These are phyloP conservation scores for Suhomyces chickasaworum DNA, from an alignment of 1,139 yeast species.

Conservation along the genomic window DNA sequence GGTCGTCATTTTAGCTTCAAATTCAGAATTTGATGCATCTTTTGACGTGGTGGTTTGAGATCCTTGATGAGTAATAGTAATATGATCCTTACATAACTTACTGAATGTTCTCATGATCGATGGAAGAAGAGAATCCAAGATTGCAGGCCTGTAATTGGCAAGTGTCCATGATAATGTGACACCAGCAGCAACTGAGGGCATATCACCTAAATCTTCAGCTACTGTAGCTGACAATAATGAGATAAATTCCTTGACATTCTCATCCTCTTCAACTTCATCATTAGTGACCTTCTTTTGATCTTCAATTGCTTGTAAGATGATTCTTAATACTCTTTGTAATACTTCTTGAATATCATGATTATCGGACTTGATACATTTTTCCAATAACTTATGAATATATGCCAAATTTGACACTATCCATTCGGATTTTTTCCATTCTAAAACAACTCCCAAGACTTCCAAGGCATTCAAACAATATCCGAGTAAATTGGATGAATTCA, in stretches of 20 bases:
- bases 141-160: conserved; percentile 70
- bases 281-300: conserved; percentile 45
- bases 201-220: conserved; percentile 79
- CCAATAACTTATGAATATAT: conserved; percentile 71
- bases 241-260: conserved; percentile 63
- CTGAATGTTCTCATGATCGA: conserved; percentile 83
- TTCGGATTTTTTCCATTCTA: conserved; percentile 70
- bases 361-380: conserved; percentile 80
- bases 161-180: conserved; percentile 84
- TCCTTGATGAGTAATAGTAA: conserved; percentile 64
- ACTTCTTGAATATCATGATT: conserved; percentile 84
- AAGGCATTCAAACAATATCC: conserved; percentile 88
- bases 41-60: conserved; percentile 25
- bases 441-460: conserved; percentile 84
- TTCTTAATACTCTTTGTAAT: conserved; percentile 69
- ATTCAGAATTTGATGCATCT: conserved; percentile 46
- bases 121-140: conserved; percentile 73
- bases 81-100: conserved; percentile 85
- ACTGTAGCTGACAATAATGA: conserved; percentile 65
- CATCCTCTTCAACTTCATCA: conserved; percentile 57
- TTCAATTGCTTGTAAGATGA: conserved; percentile 65
- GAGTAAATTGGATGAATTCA: conserved; percentile 59
- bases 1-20: conserved; percentile 79
- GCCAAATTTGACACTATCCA: conserved; percentile 78
- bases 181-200: conserved; percentile 88